Evolutionary conservation across 192 early-diverging fungal genomes (phyloP).

Genomic region (Coemansia nantahalensis): DNA sequence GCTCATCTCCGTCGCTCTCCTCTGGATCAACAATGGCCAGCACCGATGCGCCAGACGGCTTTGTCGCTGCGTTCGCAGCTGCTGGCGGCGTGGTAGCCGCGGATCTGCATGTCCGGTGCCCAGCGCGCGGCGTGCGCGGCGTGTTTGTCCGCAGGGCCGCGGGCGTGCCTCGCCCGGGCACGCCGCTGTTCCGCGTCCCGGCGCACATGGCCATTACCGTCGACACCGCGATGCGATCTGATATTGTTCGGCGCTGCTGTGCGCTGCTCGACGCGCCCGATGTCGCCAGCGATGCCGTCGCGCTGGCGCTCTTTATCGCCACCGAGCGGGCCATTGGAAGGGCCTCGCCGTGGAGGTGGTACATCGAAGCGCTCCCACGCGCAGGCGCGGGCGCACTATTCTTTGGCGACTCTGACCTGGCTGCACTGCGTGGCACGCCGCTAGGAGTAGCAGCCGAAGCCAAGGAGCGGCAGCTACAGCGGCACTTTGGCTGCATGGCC

Average conservation of each 20-base stretch:
- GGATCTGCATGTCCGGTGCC: conserved; percentile 1
- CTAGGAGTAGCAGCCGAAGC: conserved; percentile 16
- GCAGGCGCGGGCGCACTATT: conserved; percentile 14
- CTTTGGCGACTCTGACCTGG: conserved; percentile 4
- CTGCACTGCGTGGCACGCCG: conserved; percentile 18
- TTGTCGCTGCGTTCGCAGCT: neutral
- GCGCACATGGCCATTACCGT: conserved; percentile 19
- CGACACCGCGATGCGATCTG: conserved; percentile 7
- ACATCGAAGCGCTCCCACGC: conserved; percentile 19
- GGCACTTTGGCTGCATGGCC: conserved; percentile 8
- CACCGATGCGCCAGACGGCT: neutral
- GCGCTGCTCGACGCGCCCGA: neutral
- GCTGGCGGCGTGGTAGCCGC: conserved; percentile 9
- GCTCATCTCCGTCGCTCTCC: too few relatives aligned
- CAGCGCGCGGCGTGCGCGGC: conserved; percentile 11
- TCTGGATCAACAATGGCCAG: neutral
- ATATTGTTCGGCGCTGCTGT: conserved; percentile 17
- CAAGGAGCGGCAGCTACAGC: conserved; percentile 21
- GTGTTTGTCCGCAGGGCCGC: conserved; percentile 17
- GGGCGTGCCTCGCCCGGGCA: too few relatives aligned
- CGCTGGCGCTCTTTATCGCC: conserved; percentile 27
- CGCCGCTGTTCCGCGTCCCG: conserved; percentile 14
- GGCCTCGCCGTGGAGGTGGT: conserved; percentile 23
- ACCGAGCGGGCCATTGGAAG: conserved; percentile 17
- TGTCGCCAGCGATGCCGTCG: conserved; percentile 1